phyloP scores from a whole-genome alignment of 768 basidiomycete genomes.

The Coprinopsis marcescibilis region DNA sequence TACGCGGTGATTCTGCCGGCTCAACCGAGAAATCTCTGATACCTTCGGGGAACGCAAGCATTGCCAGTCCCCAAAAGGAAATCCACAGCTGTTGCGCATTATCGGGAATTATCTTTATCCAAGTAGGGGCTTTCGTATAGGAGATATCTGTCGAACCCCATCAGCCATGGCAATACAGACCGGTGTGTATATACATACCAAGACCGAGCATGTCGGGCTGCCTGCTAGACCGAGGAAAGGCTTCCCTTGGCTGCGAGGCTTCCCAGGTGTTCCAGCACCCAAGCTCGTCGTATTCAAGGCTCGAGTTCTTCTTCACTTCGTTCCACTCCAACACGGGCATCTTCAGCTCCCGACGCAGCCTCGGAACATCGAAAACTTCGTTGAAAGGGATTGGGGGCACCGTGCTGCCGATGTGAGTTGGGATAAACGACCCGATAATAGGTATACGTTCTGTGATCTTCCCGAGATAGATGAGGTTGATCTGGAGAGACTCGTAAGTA shows the following conservation, averaged over 20 bases:
- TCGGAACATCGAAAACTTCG: conserved; percentile 7
- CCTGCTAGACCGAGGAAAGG: not conserved
- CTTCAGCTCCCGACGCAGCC: not conserved
- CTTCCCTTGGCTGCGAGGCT: not conserved
- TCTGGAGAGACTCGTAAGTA: conserved; percentile 1
- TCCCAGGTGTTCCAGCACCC: conserved; percentile 6
- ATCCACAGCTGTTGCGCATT: not conserved
- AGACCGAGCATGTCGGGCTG: not conserved
- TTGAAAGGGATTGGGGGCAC: not conserved
- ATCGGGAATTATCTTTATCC: not conserved
- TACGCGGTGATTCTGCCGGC: not conserved
- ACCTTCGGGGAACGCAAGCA: not conserved
- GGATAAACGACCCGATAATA: conserved; percentile 3
- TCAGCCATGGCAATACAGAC: not conserved
- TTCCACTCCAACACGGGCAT: conserved; percentile 8
- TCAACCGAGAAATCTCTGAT: not conserved
- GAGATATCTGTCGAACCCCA: not conserved
- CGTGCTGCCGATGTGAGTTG: not conserved
- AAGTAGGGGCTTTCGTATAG: not conserved
- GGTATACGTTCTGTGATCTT: conserved; percentile 6
- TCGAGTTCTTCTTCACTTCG: conserved; percentile 4
- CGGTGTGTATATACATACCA: not conserved
- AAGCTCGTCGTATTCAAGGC: not conserved
- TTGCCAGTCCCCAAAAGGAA: conserved; percentile 2
- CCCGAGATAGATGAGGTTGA: conserved; percentile 8